A percentile compares a stretch with the other conserved stretches of the same genome.
phyloP scores from a whole-genome alignment of 148 eudicot species.

The Cornus controversa region DNA sequence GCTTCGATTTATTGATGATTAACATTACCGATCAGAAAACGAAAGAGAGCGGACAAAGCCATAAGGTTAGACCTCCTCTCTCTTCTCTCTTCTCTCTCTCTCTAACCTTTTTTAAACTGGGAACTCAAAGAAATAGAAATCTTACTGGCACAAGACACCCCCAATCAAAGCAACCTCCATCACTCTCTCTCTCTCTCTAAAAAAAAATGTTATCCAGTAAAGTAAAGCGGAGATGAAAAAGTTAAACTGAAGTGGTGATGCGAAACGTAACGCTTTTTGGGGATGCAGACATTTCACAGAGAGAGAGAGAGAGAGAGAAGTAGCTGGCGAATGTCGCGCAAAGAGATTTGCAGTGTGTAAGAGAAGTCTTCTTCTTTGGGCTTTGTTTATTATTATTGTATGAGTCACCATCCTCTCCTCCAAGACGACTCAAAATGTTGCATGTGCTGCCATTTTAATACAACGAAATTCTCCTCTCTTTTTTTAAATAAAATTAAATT shows the following conservation, averaged over 20 bases:
- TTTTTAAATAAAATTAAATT: too few relatives aligned
- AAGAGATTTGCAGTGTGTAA: slow-evolving; percentile 4
- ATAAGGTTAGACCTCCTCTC: too few relatives aligned
- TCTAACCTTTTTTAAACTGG: neutral
- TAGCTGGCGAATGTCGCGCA: neutral
- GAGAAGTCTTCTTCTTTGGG: slow-evolving; percentile 1
- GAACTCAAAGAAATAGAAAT: neutral
- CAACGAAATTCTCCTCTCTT: too few relatives aligned
- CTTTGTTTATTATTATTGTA: neutral
- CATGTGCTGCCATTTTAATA: too few relatives aligned
- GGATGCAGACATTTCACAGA: neutral
- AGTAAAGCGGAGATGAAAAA: neutral
- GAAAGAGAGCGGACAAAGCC: slow-evolving; percentile 12
- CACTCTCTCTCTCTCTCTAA: neutral
- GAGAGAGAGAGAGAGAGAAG: slow-evolving; percentile 1
- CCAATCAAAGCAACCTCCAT: neutral
- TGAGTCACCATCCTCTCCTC: too few relatives aligned
- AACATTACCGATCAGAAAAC: slow-evolving; percentile 23
- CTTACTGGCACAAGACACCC: neutral
- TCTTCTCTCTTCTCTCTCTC: neutral
- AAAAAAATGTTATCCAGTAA: neutral
- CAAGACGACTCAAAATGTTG: too few relatives aligned
- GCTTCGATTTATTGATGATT: neutral
- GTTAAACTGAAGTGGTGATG: neutral
- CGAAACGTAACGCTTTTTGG: neutral